A percentile compares a stretch with the other conserved stretches of the same genome.
Evolutionary conservation across 768 basidiomycete species (phyloP).

Genomic region (Tephrocybe rancida): DNA sequence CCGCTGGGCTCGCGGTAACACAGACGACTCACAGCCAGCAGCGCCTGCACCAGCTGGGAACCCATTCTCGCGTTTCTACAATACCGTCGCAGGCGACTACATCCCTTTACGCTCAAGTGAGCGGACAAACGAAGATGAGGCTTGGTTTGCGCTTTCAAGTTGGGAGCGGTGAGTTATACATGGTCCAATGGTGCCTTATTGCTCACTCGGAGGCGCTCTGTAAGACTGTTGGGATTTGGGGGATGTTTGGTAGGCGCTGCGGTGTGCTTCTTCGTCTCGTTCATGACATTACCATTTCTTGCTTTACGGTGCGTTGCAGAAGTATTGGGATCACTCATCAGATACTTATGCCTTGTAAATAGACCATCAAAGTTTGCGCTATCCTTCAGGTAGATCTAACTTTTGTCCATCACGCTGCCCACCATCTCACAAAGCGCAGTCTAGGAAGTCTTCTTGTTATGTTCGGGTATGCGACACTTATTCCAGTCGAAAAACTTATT

Average conservation of each 20-base stretch:
- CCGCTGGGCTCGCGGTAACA: constrained; percentile 77
- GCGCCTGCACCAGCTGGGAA: constrained; percentile 42
- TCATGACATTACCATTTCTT: constrained; percentile 72
- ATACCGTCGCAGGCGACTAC: constrained; percentile 81
- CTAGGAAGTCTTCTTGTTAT: constrained; percentile 93
- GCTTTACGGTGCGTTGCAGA: constrained; percentile 36
- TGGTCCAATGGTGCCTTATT: not conserved
- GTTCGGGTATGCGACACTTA: constrained; percentile 69
- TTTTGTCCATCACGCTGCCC: not conserved
- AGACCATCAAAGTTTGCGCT: constrained; percentile 92
- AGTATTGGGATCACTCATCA: not conserved
- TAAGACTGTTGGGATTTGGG: constrained; percentile 86
- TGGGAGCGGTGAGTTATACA: constrained; percentile 80
- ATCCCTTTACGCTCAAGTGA: constrained; percentile 85
- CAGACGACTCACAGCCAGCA: constrained; percentile 58
- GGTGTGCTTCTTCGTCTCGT: constrained; percentile 92
- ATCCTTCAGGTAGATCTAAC: constrained; percentile 64
- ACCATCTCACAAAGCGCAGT: constrained; percentile 37
- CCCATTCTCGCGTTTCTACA: constrained; percentile 88
- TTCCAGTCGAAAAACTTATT: not conserved
- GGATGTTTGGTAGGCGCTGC: constrained; percentile 88
- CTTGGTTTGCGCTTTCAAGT: constrained; percentile 88
- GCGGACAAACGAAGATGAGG: constrained; percentile 91
- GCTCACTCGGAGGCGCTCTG: not conserved
- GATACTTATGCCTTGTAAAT: constrained; percentile 24